Percentiles rank a stretch among this genome's conserved stretches.
phyloP scores from a whole-genome alignment of 129 eudicot genomes.

The Sambucus nigra region DNA sequence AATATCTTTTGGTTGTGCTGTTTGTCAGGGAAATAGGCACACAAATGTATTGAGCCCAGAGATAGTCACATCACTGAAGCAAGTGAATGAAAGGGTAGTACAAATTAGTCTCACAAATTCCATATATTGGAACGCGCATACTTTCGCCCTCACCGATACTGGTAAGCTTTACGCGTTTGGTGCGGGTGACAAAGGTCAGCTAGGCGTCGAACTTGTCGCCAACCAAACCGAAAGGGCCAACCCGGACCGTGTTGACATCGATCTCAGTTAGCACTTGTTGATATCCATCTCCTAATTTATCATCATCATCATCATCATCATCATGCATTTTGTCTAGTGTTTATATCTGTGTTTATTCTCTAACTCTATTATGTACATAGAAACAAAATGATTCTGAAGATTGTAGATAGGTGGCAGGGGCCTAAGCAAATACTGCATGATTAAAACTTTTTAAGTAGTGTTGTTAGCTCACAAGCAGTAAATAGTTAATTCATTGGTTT shows the following conservation, averaged over 20 bases:
- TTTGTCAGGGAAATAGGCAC: slow-evolving; percentile 49
- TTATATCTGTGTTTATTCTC: slow-evolving; percentile 4
- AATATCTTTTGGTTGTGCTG: background rate
- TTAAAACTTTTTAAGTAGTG: slow-evolving; percentile 1
- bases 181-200: slow-evolving; percentile 89
- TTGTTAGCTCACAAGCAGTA: slow-evolving; percentile 3
- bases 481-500: slow-evolving; percentile 11
- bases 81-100: slow-evolving; percentile 65
- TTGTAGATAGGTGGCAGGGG: slow-evolving; percentile 14
- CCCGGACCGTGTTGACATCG: slow-evolving; percentile 63
- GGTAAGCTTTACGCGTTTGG: slow-evolving; percentile 81
- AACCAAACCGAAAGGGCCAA: slow-evolving; percentile 56
- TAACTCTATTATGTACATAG: too few relatives aligned
- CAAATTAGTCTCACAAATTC: slow-evolving; percentile 89
- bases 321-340: slow-evolving; percentile 6
- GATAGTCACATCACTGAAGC: slow-evolving; percentile 54
- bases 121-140: slow-evolving; percentile 75
- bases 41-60: slow-evolving; percentile 60
- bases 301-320: slow-evolving; percentile 1
- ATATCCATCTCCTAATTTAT: slow-evolving; percentile 9
- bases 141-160: slow-evolving; percentile 72
- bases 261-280: slow-evolving; percentile 42
- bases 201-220: slow-evolving; percentile 58
- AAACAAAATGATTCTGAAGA: slow-evolving; percentile 7
- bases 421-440: background rate